phyloP scores from a whole-genome alignment of 352 stramenopile species.

The Phytophthora quininea region DNA sequence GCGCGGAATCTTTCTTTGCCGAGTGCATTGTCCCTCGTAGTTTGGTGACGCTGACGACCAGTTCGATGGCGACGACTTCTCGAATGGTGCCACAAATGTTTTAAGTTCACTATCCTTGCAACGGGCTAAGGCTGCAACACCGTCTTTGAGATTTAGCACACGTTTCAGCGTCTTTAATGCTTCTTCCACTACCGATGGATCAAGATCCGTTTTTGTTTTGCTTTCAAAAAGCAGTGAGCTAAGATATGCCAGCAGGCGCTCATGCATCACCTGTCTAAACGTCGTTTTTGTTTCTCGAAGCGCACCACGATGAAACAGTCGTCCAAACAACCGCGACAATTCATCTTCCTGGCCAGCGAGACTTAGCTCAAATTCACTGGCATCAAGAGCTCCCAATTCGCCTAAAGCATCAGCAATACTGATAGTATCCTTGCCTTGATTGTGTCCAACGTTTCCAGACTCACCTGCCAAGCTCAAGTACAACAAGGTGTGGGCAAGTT shows the following conservation, averaged over 20 bases:
- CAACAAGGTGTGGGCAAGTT: slow-evolving; percentile 62
- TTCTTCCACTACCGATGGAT: slow-evolving; percentile 48
- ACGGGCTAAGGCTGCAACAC: slow-evolving; percentile 38
- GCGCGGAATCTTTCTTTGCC: background rate
- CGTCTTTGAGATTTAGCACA: slow-evolving; percentile 51
- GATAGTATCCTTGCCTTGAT: slow-evolving; percentile 14
- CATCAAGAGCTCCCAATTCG: slow-evolving; percentile 67
- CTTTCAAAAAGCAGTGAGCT: slow-evolving; percentile 75
- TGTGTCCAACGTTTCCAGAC: slow-evolving; percentile 13
- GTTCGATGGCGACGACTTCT: slow-evolving; percentile 50
- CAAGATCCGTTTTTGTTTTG: slow-evolving; percentile 12
- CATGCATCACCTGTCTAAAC: slow-evolving; percentile 63
- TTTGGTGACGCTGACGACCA: slow-evolving; percentile 46
- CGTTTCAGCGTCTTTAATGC: slow-evolving; percentile 53
- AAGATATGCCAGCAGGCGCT: slow-evolving; percentile 60
- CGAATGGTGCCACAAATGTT: slow-evolving; percentile 60
- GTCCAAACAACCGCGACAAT: slow-evolving; percentile 59
- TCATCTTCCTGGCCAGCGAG: slow-evolving; percentile 50
- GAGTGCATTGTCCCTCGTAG: background rate
- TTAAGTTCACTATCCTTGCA: slow-evolving; percentile 72
- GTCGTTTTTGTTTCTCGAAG: slow-evolving; percentile 56
- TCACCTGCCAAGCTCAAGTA: slow-evolving; percentile 46
- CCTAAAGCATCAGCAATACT: slow-evolving; percentile 69
- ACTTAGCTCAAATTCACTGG: slow-evolving; percentile 66
- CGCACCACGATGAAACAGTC: slow-evolving; percentile 61